Evolutionary conservation across 306 rosid genomes (phyloP), one percentile per base, ranked within the genome.

Genomic region (cucumber (Cucumis sativus)): DNA sequence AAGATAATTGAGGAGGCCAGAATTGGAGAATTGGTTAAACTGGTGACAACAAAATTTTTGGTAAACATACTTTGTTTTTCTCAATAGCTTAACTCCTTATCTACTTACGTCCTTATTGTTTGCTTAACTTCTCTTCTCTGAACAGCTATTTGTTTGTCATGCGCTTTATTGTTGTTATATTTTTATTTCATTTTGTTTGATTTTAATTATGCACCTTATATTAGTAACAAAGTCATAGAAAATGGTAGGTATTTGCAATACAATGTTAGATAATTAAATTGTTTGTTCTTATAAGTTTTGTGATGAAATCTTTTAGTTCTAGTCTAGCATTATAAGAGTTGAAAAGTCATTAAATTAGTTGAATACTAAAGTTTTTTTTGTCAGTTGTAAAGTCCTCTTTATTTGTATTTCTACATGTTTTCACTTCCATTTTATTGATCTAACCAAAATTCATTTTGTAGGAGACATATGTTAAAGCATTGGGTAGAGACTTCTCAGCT

Each of bases 391-490:
- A 20, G 52, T 21, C 47, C 10, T 23, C 59, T 70, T 47, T 58
- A 43, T 69, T 6, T 18, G 49, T n/a, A 74, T 56, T 35, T 56
- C n/a, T 25, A 70, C 20, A 45, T 43, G 23, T 13, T 13, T 74
- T 35, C 4, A 33, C 10, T 74, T 52, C 13, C 49, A 30, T n/a
- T 54, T 74, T 55, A 30, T 55, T 55, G 51, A 33, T 30, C 30
- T 51, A 28, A 55, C 47, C 25, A 25, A 17, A 74, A 39, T 56
- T 74, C 64, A 30, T 54, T 82, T 89, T 84, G 18, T 65, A 94
- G 96, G 97, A 92, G 86, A 91, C 98, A 23, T 93, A 91, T 85
- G 98, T 91, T 69, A 93, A 93, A 90, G 98, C 97, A 28, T 30
- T 88, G 60, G 97, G 98, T 76, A 88, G 84, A 77, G 98, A 96